Base-by-base conservation (phyloP, 208 protist species). In the Tritrichomonas foetus region DNA sequence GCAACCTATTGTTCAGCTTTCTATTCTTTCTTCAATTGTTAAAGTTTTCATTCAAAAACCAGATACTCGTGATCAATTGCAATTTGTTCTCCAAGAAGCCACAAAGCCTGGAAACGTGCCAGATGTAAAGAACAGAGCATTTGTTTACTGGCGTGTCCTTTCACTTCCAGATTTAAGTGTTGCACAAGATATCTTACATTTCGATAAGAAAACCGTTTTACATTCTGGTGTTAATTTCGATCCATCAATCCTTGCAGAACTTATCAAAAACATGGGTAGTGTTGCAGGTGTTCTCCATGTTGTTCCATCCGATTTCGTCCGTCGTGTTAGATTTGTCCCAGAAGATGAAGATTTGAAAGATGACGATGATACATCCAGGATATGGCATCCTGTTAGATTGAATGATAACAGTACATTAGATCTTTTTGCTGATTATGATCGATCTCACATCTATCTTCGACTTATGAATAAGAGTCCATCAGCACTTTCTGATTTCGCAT, bases 131-230 rank as follows among this genome's bases (percentile, higher is more conserved):
- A 20, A 93, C 8, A 22, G 82, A 64, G 82, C 50, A 33, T 66
- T 69, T 8, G 20, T 93, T 22, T 93, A 93, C 25, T 93, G 82
- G 82, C 61, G 49, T 44, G 33, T 93, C 8, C 66, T 93, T 22
- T 78, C 69, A 14, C 61, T 39, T 16, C 3, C 1, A 27, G 36
- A 57, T 49, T 44, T 13, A 13, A 98, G 33, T 44, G 13, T 66
- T 30, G 44, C 82, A 3, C 61, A 93, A 66, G 82, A 57, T 41
- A 47, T 93, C 41, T 44, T 93, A n/a, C 14, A 50, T 2, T 82
- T 82, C 74, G 3, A 14, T 16, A 82, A 82, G 74, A 41, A 82
- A 9, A 82, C 33, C n/a, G 41, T 82, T 82, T 14, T 50, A 14
- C 41, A 82, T 20, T 47, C 33, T 33, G 41, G 41, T n/a, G 13